Evolutionary conservation across 371 early-diverging fungal species (phyloP).

Genomic region (Apophysomyces ossiformis): DNA sequence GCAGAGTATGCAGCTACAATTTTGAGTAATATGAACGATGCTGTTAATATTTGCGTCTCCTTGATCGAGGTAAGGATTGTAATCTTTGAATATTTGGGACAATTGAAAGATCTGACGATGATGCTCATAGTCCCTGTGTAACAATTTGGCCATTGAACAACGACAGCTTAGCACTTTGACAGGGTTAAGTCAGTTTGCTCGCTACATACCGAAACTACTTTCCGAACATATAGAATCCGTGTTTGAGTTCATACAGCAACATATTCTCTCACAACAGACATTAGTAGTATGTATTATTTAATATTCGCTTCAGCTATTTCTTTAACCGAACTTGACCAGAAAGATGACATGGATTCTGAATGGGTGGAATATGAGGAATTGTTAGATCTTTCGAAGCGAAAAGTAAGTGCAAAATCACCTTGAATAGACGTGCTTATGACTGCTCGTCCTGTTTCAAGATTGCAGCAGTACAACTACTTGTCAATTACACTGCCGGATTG

Average conservation of each 20-base stretch:
- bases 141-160: slow-evolving; percentile 36
- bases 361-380: slow-evolving; percentile 43
- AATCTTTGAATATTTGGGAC: neutral
- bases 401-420: slow-evolving; percentile 20
- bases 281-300: slow-evolving; percentile 25
- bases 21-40: slow-evolving; percentile 51
- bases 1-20: slow-evolving; percentile 69
- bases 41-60: slow-evolving; percentile 22
- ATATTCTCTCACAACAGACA: slow-evolving; percentile 53
- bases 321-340: neutral
- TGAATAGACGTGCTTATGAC: neutral
- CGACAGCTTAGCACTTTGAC: slow-evolving; percentile 51
- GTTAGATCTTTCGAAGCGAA: slow-evolving; percentile 32
- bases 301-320: neutral
- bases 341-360: slow-evolving; percentile 21
- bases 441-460: slow-evolving; percentile 13
- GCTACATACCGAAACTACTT: slow-evolving; percentile 53
- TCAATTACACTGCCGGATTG: slow-evolving; percentile 36
- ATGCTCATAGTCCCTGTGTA: slow-evolving; percentile 8
- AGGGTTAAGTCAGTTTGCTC: slow-evolving; percentile 61
- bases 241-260: slow-evolving; percentile 61
- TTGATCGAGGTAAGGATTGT: slow-evolving; percentile 30
- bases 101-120: neutral
- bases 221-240: slow-evolving; percentile 46
- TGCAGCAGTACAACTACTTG: slow-evolving; percentile 34